Base-by-base conservation (phyloP, 805 yeast genomes). In the Lipomyces anomalus region DNA sequence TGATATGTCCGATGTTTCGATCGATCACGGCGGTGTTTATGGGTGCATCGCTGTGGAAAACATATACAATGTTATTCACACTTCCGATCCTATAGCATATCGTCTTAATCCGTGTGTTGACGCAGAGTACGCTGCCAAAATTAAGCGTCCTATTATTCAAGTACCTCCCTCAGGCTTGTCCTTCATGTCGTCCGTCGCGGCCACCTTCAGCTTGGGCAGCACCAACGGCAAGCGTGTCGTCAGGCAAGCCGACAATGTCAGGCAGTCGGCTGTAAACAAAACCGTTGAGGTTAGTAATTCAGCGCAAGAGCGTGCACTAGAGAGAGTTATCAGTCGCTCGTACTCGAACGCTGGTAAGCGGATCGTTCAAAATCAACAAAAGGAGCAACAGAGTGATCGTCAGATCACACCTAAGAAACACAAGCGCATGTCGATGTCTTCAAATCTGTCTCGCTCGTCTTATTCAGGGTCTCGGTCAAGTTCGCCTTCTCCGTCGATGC, bases 11-110 rank as follows among this genome's bases (percentile, higher is more conserved):
- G 26, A 9, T 11, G 11, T 13, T 17, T 17, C 17, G 23, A 40
- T 74, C 71, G 40, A 78, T 74, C 48, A 73, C 82, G 44, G 49
- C n/a, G 58, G 58, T 5, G 42, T 38, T 3, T 67, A 66, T 40
- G 73, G 73, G 1, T 68, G 73, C 42, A 87, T 92, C 3, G 79
- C 78, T 23, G 85, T 82, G 52, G 65, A 70, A 2, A 83, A 84
- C 57, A 63, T 84, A 29, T 92, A 84, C 67, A 90, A 90, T 60
- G 67, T 92, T 5, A 83, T 82, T 63, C 95, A 90, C 61, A 84
- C 87, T 1, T 84, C 94, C 57, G 98, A 90, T 61, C 95, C 97
- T 1, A 81, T 92, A 32, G 94, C 94, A 0, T 88, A 85, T 60
- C 68, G 95, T 46, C 67, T 90, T 51, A 95, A 88, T 60, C 96